Evolutionary conservation across 2,329 filamentous ascomycete genomes (phyloP), one percentile per base, ranked within the genome.

Genomic region (Eurotiales sp.): DNA sequence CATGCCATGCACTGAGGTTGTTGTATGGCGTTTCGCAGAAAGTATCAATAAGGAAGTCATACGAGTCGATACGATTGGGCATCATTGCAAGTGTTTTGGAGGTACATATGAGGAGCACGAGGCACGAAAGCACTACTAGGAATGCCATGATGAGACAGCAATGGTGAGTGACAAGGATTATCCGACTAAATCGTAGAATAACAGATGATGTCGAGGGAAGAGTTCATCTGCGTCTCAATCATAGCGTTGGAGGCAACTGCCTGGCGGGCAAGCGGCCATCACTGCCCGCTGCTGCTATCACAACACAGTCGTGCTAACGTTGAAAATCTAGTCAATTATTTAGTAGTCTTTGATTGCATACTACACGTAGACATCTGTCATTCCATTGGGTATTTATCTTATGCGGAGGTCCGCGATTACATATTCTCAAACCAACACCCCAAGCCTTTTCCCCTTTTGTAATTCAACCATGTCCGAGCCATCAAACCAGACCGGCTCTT

Each of bases 1-100:
- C 84, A 63, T 87, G 84, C 78, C 82, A 87, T 65, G 81, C 77
- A 2, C 78, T 79, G 2, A 87, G 74, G 15, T 79, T 76, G 60
- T 88, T 87, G 22, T 67, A 74, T 54, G 74, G 68, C 2, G 66
- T 51, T 56, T 73, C 74, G 30, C 67, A 67, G 56, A 88, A 88
- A 3, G 74, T 76, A 66, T 88, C 85, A 51, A 88, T 80, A 0
- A 86, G 71, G 10, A 72, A 50, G 1, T 59, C 44, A 21, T 53
- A 42, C 10, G 22, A 19, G 22, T 39, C 22, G 15, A 46, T 43
- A 19, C 42, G 47, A 27, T 44, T 27, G 2, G 51, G 46, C 34
- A 43, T 47, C 43, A 46, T 46, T 5, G 40, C 51, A n/a, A 23
- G 14, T 15, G 19, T 17, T 5, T 36, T n/a, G 14, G 22, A 19